Evolutionary conservation across 2,329 filamentous ascomycete genomes (phyloP), one percentile per base, ranked within the genome.

Genomic region (Parastagonospora avenae): DNA sequence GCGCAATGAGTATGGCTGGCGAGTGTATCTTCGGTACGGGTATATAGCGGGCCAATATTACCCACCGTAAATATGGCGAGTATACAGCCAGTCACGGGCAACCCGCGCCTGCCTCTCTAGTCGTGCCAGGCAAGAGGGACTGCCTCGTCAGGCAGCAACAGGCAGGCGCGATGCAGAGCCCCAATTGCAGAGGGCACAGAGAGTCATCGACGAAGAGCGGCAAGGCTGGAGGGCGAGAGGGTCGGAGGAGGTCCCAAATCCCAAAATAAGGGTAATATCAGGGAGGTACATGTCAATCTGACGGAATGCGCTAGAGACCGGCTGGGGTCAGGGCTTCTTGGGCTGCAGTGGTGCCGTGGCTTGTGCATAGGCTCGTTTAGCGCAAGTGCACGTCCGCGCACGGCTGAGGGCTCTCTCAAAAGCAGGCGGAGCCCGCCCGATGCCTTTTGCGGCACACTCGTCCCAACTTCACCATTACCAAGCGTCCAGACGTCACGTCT

Each of bases 401-500:
- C 55, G 47, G 51, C 44, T 45, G 42, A 43, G 55, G 48, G 54
- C 42, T 33, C 40, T 56, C 53, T 62, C 60, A 60, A 60, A 63
- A 57, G 54, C 56, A 54, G 54, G 51, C 55, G 50, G 48, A 55
- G 54, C 50, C 61, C 52, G 50, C 57, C 55, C 57, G 53, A 57
- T 55, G 45, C 50, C 58, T 55, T 46, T 48, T 57, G 45, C 52
- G 59, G 19, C 54, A 44, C 48, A 37, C 51, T 54, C 48, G 57
- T 46, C 49, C 48, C 48, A 48, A 48, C 53, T 46, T 48, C 55
- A 46, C 48, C 55, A 66, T 63, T 66, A 67, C 62, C 63, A 69
- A 67, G 62, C 68, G 33, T 40, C 28, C 31, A 59, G 61, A 64
- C 66, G 57, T 58, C 55, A 54, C 54, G 54, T 58, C 60, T 54